phyloP scores from a whole-genome alignment of 1,284 basidiomycete genomes.

The Trametes versicolor region DNA sequence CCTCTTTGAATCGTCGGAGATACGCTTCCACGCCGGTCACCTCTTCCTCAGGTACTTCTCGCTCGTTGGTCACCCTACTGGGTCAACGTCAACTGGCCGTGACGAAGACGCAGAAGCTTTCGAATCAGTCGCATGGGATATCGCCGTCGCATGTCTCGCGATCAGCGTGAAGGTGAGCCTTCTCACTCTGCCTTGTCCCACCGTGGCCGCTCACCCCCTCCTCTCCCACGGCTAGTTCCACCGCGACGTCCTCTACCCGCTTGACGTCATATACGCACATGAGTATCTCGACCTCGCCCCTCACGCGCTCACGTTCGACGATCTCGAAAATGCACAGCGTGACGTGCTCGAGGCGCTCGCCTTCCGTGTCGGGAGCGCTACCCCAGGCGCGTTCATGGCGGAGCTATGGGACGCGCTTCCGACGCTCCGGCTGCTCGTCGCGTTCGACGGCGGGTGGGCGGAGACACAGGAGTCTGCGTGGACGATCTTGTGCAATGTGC shows the following conservation, averaged over 20 bases:
- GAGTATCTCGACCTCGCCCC: slow-evolving; percentile 62
- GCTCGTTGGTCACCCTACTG: slow-evolving; percentile 39
- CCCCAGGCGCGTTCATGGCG: slow-evolving; percentile 65
- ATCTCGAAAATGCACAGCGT: slow-evolving; percentile 67
- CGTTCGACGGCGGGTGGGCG: slow-evolving; percentile 54
- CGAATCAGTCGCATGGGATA: slow-evolving; percentile 58
- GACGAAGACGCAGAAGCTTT: slow-evolving; percentile 44
- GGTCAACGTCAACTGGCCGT: slow-evolving; percentile 27
- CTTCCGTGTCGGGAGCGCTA: slow-evolving; percentile 59
- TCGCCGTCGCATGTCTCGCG: slow-evolving; percentile 63
- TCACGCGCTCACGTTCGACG: slow-evolving; percentile 52
- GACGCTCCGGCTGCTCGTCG: slow-evolving; percentile 54
- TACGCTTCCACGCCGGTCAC: slow-evolving; percentile 67
- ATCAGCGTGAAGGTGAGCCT: slow-evolving; percentile 63
- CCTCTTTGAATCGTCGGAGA: slow-evolving; percentile 60
- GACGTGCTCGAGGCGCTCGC: slow-evolving; percentile 60
- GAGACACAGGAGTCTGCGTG: slow-evolving; percentile 57
- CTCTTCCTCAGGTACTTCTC: slow-evolving; percentile 63
- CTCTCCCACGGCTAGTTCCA: slow-evolving; percentile 54
- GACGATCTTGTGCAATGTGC: slow-evolving; percentile 55
- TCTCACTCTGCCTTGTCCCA: neutral
- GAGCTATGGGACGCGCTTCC: slow-evolving; percentile 66
- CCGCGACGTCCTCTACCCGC: slow-evolving; percentile 66
- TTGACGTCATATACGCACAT: slow-evolving; percentile 57
- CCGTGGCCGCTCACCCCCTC: neutral